A percentile compares a stretch with the other conserved stretches of the same genome.
These are phyloP conservation scores for Myotisia sp. DNA, from an alignment of 2,329 filamentous ascomycete species.

Conservation along the genomic window DNA sequence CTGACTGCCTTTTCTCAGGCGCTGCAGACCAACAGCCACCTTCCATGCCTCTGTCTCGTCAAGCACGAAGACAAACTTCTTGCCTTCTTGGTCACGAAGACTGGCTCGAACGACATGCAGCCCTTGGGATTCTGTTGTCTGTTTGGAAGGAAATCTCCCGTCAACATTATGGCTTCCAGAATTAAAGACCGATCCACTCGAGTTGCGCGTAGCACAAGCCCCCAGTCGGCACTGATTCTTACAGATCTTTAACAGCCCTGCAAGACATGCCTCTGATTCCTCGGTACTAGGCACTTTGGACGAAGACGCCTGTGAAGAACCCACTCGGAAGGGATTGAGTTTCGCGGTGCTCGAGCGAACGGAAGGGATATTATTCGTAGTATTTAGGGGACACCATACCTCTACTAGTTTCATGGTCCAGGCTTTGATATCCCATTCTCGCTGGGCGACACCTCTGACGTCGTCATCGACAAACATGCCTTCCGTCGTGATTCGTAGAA, in stretches of 20 bases:
- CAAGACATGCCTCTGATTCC: constrained; percentile 52
- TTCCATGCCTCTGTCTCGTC: constrained; percentile 49
- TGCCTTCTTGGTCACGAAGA: constrained; percentile 45
- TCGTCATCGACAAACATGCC: constrained; percentile 97
- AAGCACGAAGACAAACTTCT: constrained; percentile 48
- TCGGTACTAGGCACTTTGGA: constrained; percentile 44
- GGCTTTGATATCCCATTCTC: constrained; percentile 97
- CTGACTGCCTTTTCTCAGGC: constrained; percentile 41
- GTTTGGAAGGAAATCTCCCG: too few species aligned
- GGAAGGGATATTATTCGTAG: constrained; percentile 29
- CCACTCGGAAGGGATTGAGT: constrained; percentile 26
- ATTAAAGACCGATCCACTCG: constrained; percentile 19
- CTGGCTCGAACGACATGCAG: constrained; percentile 45
- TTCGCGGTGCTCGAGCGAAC: constrained; percentile 16
- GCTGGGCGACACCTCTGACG: constrained; percentile 74
- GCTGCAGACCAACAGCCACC: constrained; percentile 43
- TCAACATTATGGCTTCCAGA: constrained; percentile 15
- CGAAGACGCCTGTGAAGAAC: constrained; percentile 36
- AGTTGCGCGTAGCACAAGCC: constrained; percentile 26
- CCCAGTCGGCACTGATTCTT: constrained; percentile 47
- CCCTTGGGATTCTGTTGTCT: constrained; percentile 33
- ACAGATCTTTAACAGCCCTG: constrained; percentile 50
- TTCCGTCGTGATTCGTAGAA: constrained; percentile 82
- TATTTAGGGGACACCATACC: constrained; percentile 60
- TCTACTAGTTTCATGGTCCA: constrained; percentile 93